These are phyloP conservation scores for Dalbergia cultrata DNA, from an alignment of 306 rosid species.

Conservation along the genomic window DNA sequence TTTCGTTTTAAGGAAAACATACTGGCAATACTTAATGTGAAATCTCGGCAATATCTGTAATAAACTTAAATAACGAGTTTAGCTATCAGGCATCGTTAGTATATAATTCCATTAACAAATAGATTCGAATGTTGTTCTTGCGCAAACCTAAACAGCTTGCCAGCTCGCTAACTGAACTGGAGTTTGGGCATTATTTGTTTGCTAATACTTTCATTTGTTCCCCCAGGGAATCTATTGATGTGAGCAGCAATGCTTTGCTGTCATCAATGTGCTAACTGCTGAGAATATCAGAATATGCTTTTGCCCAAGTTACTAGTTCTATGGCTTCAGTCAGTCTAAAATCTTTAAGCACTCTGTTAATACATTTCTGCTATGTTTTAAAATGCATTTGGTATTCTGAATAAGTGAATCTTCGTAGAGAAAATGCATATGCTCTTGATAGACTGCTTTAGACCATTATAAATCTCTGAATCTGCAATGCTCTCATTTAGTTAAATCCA, in stretches of 20 bases:
- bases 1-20: background rate
- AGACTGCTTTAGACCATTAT: background rate
- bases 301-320: background rate
- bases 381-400: background rate
- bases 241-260: constrained; percentile 1
- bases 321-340: constrained; percentile 3
- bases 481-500: no score
- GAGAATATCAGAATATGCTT: constrained; percentile 34
- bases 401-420: background rate
- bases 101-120: constrained; percentile 28
- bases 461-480: no score
- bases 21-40: background rate
- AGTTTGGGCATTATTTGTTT: constrained; percentile 13
- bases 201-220: constrained; percentile 28
- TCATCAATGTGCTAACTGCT: constrained; percentile 29
- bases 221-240: constrained; percentile 32
- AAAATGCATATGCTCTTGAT: background rate
- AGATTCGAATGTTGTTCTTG: constrained; percentile 20
- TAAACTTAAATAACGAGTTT: background rate
- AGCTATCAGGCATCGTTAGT: constrained; percentile 9
- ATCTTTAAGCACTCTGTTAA: constrained; percentile 5
- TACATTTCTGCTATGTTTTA: background rate
- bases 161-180: background rate
- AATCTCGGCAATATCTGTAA: constrained; percentile 20
- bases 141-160: constrained; percentile 10